Evolutionary conservation across 352 stramenopile species (phyloP).

Genomic region (Stramenopiles sp.): DNA sequence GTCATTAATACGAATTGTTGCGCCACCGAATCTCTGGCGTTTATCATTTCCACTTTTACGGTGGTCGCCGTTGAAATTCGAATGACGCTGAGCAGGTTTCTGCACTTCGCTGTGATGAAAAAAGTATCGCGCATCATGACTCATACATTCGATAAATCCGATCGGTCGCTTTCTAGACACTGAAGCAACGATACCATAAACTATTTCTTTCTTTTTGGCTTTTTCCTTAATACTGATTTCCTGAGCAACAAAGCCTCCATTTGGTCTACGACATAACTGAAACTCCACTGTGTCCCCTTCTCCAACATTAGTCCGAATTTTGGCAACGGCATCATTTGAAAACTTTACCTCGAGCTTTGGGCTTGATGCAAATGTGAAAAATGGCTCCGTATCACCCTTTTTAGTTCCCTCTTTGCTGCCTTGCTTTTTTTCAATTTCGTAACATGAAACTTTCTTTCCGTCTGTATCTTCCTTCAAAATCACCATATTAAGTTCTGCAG

Average conservation of each 20-base stretch:
- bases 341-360: not conserved
- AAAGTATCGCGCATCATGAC: not conserved
- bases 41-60: not conserved
- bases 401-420: not conserved
- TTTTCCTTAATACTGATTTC: not conserved
- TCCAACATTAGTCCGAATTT: constrained; percentile 1
- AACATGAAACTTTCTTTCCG: no score
- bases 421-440: no score
- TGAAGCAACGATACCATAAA: constrained; percentile 3
- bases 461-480: not conserved
- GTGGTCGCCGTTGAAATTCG: not conserved
- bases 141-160: constrained; percentile 5
- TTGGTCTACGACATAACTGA: not conserved
- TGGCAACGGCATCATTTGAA: not conserved
- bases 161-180: not conserved
- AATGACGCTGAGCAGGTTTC: not conserved
- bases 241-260: not conserved
- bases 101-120: not conserved
- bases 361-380: not conserved
- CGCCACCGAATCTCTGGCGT: not conserved
- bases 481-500: not conserved
- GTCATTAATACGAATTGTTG: not conserved
- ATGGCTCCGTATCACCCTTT: not conserved
- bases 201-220: not conserved
- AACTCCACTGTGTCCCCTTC: not conserved